phyloP scores from a whole-genome alignment of 129 eudicot genomes.

The Deinandra increscens region DNA sequence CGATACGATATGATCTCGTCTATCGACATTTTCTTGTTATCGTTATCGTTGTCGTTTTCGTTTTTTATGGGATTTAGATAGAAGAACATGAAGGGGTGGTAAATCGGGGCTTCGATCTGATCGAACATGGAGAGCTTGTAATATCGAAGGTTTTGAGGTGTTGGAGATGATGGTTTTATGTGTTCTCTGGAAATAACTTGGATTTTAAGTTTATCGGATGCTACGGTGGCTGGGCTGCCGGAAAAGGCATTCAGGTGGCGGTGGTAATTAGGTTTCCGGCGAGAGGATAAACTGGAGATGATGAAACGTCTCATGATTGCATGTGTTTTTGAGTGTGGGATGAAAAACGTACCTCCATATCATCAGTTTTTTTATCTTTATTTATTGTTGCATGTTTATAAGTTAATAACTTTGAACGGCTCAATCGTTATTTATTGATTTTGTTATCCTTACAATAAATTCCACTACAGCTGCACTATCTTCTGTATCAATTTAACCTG shows the following conservation, averaged over 20 bases:
- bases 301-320: conserved; percentile 14
- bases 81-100: conserved; percentile 19
- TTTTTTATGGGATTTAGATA: conserved; percentile 10
- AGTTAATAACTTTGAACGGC: too few species aligned
- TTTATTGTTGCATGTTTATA: too few species aligned
- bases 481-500: too few species aligned
- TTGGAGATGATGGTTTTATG: conserved; percentile 18
- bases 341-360: not conserved
- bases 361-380: not conserved
- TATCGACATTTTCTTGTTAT: too few species aligned
- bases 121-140: conserved; percentile 19
- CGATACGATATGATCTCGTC: not conserved
- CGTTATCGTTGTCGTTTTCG: not conserved
- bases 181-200: conserved; percentile 19
- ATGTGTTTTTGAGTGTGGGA: not conserved
- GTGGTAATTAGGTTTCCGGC: not conserved
- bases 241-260: not conserved
- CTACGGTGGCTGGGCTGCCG: not conserved
- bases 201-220: not conserved
- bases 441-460: too few species aligned
- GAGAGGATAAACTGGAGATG: not conserved
- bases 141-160: conserved; percentile 19
- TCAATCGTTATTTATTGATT: too few species aligned
- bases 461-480: too few species aligned
- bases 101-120: not conserved